Conservation (phyloP, 768 basidiomycete genomes). For the Nevesoporus exiguus region DNA sequence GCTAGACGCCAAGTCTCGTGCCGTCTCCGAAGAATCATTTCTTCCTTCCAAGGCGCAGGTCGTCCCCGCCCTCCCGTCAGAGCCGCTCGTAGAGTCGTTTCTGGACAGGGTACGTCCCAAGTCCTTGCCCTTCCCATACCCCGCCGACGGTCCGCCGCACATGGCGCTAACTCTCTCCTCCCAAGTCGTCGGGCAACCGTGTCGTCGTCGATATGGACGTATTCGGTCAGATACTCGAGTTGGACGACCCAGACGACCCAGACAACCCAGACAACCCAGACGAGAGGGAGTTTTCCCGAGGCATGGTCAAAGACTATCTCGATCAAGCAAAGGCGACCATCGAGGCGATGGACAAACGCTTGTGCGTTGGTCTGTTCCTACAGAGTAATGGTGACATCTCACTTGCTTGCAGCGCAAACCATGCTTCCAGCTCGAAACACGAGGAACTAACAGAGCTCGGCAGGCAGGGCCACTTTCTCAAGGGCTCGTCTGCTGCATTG, state of each 20-base stretch:
- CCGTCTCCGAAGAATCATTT: conserved; percentile 28
- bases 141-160: not conserved
- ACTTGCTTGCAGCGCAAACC: conserved; percentile 40
- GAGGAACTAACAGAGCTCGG: conserved; percentile 63
- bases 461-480: conserved; percentile 87
- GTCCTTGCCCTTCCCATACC: not conserved
- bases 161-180: conserved; percentile 7
- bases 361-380: conserved; percentile 54
- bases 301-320: conserved; percentile 80
- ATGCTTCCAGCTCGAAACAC: conserved; percentile 46
- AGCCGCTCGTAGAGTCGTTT: conserved; percentile 19
- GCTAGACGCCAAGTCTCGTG: conserved; percentile 29
- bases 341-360: conserved; percentile 65
- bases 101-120: conserved; percentile 30
- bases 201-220: conserved; percentile 71
- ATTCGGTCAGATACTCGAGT: conserved; percentile 84
- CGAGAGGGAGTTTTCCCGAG: conserved; percentile 66
- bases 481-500: conserved; percentile 94
- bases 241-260: conserved; percentile 79
- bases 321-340: conserved; percentile 78
- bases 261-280: conserved; percentile 74
- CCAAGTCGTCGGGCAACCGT: conserved; percentile 13
- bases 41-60: conserved; percentile 9
- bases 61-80: conserved; percentile 6
- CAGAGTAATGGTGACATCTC: conserved; percentile 12